Evolutionary conservation across 164 flowering plant species (phyloP).

Genomic region (Vitis cinerea): DNA sequence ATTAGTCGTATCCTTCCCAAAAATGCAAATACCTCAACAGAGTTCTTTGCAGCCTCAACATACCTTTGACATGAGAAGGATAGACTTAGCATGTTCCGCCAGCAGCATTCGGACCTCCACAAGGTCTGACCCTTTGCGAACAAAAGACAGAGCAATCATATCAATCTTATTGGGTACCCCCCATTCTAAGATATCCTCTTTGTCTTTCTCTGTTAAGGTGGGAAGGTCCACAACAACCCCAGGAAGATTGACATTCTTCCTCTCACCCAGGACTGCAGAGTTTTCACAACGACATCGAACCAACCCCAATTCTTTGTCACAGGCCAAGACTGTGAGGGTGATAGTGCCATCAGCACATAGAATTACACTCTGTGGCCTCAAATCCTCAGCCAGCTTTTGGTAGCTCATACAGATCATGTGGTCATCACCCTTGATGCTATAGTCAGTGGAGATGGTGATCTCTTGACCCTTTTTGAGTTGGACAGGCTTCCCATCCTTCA

Average conservation of each 20-base stretch:
- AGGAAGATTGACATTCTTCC: constrained; percentile 40
- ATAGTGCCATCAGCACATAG: constrained; percentile 33
- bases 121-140: constrained; percentile 37
- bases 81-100: constrained; percentile 23
- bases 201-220: constrained; percentile 29
- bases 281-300: constrained; percentile 37
- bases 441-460: constrained; percentile 26
- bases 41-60: not conserved
- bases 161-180: constrained; percentile 37
- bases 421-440: constrained; percentile 25
- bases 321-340: constrained; percentile 19
- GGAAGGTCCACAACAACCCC: constrained; percentile 34
- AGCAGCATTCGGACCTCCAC: constrained; percentile 25
- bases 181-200: constrained; percentile 32
- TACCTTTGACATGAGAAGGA: constrained; percentile 38
- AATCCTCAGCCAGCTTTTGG: constrained; percentile 30
- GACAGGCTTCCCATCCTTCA: constrained; percentile 30
- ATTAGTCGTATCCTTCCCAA: too few species aligned
- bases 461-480: constrained; percentile 24
- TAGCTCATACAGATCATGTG: constrained; percentile 30
- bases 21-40: too few species aligned
- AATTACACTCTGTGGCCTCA: constrained; percentile 24
- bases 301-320: constrained; percentile 23
- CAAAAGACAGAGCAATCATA: constrained; percentile 33
- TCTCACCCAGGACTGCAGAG: constrained; percentile 33